Evolutionary conservation across 1,284 basidiomycete species (phyloP), one percentile per base, ranked within the genome.

Genomic region (Sporisorium graminicola): DNA sequence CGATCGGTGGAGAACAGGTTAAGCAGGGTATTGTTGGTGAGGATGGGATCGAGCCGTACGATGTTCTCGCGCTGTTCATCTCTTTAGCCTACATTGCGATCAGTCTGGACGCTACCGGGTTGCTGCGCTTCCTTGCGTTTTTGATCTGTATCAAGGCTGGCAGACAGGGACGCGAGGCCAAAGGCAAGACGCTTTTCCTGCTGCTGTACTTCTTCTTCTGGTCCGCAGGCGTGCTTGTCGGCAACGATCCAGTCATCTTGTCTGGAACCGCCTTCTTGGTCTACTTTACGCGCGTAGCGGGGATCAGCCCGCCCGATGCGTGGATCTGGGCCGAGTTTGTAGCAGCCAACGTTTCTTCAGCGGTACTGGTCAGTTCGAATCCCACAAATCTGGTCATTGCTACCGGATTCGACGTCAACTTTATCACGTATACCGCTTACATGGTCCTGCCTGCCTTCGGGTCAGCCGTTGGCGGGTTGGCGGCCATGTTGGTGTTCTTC

Each of bases 71-170:
- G 29, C 88, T 98, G 5, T 98, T 98, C 87, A 91, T 94, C 75
- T 93, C 92, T 2, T 88, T 98, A 59, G 95, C 95, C 0, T 99
- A 98, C 87, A 92, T 98, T 87, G 91, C 95, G 4, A 92, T 98
- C 55, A 94, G 94, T 0, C 89, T 98, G 42, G 95, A 99, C 82
- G 90, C 92, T 9, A 95, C 94, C 0, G 95, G 96, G 2, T 88
- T 96, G 13, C 89, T 98, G 5, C 91, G 92, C 50, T 93, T 92
- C 52, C 90, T 95, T 2, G 95, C 95, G 0, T 76, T 79, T 37
- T 54, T 77, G 27, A 73, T 77, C 57, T 77, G 74, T 26, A 58
- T 74, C 54, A 79, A 79, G 52, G 78, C 75, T 0, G 78, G 79
- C 22, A 49, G 65, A 6, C 64, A 70, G 31, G 79, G 79, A 22